phyloP scores from a whole-genome alignment of 164 flowering plant genomes.

The Houttuynia cordata region DNA sequence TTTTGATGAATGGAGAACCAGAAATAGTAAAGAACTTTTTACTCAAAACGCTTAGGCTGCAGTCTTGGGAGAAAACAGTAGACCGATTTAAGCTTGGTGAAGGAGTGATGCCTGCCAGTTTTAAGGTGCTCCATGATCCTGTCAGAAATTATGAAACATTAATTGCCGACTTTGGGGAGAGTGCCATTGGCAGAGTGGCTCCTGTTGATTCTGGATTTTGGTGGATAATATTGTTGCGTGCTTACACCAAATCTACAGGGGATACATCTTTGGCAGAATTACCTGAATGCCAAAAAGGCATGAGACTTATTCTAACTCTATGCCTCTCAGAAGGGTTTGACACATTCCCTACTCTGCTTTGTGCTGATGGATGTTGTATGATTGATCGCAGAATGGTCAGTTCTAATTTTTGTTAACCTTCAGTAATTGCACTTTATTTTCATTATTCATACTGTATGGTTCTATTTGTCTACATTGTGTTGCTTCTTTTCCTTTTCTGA shows the following conservation, averaged over 20 bases:
- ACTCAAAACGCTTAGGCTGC: constrained; percentile 70
- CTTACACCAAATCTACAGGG: constrained; percentile 73
- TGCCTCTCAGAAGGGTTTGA: constrained; percentile 90
- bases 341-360: constrained; percentile 79
- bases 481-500: no score
- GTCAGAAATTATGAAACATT: constrained; percentile 50
- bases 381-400: constrained; percentile 85
- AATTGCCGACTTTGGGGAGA: constrained; percentile 78
- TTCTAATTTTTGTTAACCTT: not conserved
- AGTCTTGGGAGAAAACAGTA: constrained; percentile 73
- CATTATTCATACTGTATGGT: not conserved
- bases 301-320: constrained; percentile 57
- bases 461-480: not conserved
- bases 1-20: constrained; percentile 76
- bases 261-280: constrained; percentile 55
- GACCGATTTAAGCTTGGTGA: constrained; percentile 71
- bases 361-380: constrained; percentile 89
- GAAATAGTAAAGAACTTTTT: constrained; percentile 74
- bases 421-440: not conserved
- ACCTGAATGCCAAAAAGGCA: constrained; percentile 79
- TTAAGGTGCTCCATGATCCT: constrained; percentile 73
- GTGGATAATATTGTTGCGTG: constrained; percentile 82
- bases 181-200: constrained; percentile 88
- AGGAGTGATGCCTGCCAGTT: constrained; percentile 94
- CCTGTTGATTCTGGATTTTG: constrained; percentile 90